Evolutionary conservation across 78 protist species (phyloP), one percentile per base, ranked within the genome.

Genomic region (Trichosphaerium sp.): DNA sequence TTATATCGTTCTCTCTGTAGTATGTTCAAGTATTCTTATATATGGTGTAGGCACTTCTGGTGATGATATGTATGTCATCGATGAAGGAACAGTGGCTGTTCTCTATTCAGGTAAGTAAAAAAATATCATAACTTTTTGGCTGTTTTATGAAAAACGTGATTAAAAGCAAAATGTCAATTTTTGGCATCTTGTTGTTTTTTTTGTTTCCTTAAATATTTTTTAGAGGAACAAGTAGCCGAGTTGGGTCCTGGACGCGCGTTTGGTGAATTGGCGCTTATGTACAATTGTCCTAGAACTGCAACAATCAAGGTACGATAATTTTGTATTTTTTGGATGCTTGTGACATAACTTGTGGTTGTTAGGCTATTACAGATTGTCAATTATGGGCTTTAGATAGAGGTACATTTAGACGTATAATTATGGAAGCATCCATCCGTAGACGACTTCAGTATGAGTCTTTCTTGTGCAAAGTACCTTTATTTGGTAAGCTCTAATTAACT

Each of bases 201-300:
- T n/a, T n/a, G n/a, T n/a, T n/a, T n/a, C n/a, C n/a, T n/a, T n/a
- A n/a, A n/a, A n/a, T n/a, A n/a, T n/a, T n/a, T n/a, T n/a, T n/a
- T n/a, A n/a, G n/a, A n/a, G n/a, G n/a, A n/a, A 44, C 51, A 8
- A 5, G 65, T 60, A 25, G 18, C 43, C 25, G 25, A 37, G 28
- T 18, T 60, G 54, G 48, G 56, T 37, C 34, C 55, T 15, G 66
- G 71, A 41, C 48, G 51, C 34, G 47, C 52, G 58, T 81, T 81
- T 31, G 87, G 87, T 8, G 87, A 81, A 71, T 62, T 82, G 21
- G 88, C 88, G 21, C 70, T 82, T n/a, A 75, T 82, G 88, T 82
- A 70, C 65, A 54, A 66, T 49, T 51, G 55, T 55, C 88, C 88
- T 47, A 39, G 88, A 26, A 71, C 83, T 1, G 88, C 88, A 18